These are phyloP conservation scores for Strigomonas culicis DNA, from an alignment of 208 protist species.

Conservation along the genomic window DNA sequence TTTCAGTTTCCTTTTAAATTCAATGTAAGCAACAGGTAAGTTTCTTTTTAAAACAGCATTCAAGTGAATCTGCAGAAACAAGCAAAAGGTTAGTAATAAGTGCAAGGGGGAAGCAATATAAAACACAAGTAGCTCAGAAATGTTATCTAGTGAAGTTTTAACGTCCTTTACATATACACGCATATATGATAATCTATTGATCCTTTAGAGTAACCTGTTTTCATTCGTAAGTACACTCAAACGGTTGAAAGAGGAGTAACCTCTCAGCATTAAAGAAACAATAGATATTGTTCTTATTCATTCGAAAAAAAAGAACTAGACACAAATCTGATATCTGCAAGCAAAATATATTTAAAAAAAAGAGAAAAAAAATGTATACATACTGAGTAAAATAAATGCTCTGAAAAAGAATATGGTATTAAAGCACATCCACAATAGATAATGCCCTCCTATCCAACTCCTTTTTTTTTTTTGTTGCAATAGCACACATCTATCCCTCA, in stretches of 20 bases:
- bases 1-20: no score
- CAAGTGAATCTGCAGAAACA: no score
- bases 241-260: background rate
- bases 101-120: no score
- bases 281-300: background rate
- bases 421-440: background rate
- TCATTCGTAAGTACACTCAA: background rate
- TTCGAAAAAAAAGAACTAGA: background rate
- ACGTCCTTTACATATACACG: no score
- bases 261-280: background rate
- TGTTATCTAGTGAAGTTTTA: no score
- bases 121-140: no score
- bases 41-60: no score
- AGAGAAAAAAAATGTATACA: background rate
- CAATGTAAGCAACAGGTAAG: no score
- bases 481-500: background rate
- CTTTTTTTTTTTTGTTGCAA: slow-evolving; percentile 8
- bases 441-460: background rate
- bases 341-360: background rate
- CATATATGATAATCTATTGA: no score
- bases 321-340: background rate
- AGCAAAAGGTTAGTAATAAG: no score
- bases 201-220: no score
- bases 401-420: background rate
- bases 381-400: background rate